Percentiles rank a stretch among this genome's conserved stretches.
These are phyloP conservation scores for Sclerotinia subarctica DNA, from an alignment of 2,329 filamentous ascomycete genomes.

Conservation along the genomic window DNA sequence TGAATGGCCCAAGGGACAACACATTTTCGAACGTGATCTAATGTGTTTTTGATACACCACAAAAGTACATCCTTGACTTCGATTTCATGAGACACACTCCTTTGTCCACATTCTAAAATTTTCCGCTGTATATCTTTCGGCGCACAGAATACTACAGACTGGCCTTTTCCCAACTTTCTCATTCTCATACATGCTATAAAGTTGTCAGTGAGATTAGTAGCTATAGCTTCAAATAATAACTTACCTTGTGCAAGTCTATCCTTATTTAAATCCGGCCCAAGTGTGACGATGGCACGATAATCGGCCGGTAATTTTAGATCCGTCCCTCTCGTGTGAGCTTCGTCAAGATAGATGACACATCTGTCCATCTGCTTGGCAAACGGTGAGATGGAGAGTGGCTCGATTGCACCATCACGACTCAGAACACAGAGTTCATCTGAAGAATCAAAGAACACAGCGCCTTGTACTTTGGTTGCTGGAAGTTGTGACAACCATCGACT, in stretches of 20 bases:
- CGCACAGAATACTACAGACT: conserved; percentile 61
- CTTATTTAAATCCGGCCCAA: conserved; percentile 64
- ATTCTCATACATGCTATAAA: conserved; percentile 65
- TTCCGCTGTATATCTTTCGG: conserved; percentile 56
- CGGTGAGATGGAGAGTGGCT: conserved; percentile 55
- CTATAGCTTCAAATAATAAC: background rate
- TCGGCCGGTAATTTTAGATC: conserved; percentile 59
- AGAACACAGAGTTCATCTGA: conserved; percentile 54
- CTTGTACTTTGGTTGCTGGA: conserved; percentile 38
- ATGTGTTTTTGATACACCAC: conserved; percentile 60
- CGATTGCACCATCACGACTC: conserved; percentile 45
- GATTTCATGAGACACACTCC: conserved; percentile 37
- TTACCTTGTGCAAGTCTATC: conserved; percentile 44
- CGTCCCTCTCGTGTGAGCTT: conserved; percentile 67
- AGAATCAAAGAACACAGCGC: conserved; percentile 56
- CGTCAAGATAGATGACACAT: conserved; percentile 68
- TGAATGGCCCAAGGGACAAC: conserved; percentile 61
- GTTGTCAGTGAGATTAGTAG: conserved; percentile 19
- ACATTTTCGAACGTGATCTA: conserved; percentile 45
- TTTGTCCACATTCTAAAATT: conserved; percentile 42
- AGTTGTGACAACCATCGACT: conserved; percentile 49
- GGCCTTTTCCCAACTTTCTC: conserved; percentile 63
- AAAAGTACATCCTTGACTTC: conserved; percentile 53
- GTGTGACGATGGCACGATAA: conserved; percentile 63
- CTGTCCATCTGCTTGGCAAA: conserved; percentile 52